Evolutionary conservation across 169 alveolate species (phyloP), one percentile per base, ranked within the genome.

Genomic region (Toxoplasma gondii): DNA sequence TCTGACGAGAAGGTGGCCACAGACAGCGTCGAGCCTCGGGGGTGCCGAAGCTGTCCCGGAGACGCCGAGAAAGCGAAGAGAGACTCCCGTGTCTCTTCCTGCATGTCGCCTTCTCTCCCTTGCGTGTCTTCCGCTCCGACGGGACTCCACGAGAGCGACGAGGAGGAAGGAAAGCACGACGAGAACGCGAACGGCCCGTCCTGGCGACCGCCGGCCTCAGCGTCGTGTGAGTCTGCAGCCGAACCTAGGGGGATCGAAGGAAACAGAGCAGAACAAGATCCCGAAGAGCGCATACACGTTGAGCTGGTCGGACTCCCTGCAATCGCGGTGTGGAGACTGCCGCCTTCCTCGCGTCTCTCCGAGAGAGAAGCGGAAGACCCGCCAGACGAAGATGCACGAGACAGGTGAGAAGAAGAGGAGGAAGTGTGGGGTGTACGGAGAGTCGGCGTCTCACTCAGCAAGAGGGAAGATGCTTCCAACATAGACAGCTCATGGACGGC

Each of bases 111-210:
- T 64, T 9, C 78, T 24, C 34, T 24, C 1, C 78, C 29, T 2
- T 31, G 34, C 27, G 34, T 10, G 78, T 29, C 78, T 2, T 64
- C 78, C 12, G 12, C 78, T 4, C 36, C 78, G 7, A 24, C 78
- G 34, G 78, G 78, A 64, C 78, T 64, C 78, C 78, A 64, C 0
- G 78, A 64, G 78, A 64, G 78, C 78, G 78, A 64, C 78, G 78
- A 64, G 34, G 34, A 64, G 78, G 78, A 19, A 31, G 78, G 78
- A 9, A 64, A 29, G 0, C 36, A 64, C 0, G 78, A 64, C 1
- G 78, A 64, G 34, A 64, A 64, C 0, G 34, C 12, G 1, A 9
- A 24, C 24, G 78, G 34, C 78, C 12, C 78, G 78, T 29, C 78
- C 78, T 64, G 36, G 78, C 29, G 78, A 31, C 27, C 34, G 29